Conservation (phyloP, 2,329 filamentous ascomycete species). For the Aspergillus arachidicola region DNA sequence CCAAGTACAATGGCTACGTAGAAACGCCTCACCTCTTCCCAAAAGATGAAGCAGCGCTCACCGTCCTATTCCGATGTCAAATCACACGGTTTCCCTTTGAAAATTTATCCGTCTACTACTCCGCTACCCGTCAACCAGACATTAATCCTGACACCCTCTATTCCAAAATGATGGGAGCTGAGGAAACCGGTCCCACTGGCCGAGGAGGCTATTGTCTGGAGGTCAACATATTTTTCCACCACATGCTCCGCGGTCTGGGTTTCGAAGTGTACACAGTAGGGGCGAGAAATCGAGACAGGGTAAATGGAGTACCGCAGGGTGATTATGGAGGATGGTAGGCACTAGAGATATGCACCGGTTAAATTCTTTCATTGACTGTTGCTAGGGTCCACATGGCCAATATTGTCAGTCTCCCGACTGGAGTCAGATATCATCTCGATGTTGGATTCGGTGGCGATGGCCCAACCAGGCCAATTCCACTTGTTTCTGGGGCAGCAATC, state of each 20-base stretch:
- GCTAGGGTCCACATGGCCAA: conserved; percentile 58
- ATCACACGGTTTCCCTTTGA: conserved; percentile 59
- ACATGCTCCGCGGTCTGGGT: conserved; percentile 55
- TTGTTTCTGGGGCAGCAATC: conserved; percentile 46
- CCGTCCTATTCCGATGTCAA: conserved; percentile 40
- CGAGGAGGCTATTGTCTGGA: conserved; percentile 66
- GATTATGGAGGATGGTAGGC: conserved; percentile 30
- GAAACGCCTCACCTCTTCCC: conserved; percentile 26
- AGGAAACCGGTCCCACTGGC: conserved; percentile 27
- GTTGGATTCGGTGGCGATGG: conserved; percentile 66
- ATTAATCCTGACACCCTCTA: conserved; percentile 54
- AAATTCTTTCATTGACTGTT: background rate
- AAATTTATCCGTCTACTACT: conserved; percentile 59
- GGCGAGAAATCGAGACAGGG: conserved; percentile 44
- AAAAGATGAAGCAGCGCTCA: conserved; percentile 46
- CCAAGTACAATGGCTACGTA: conserved; percentile 23
- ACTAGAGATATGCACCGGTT: fast-evolving
- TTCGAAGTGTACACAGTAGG: conserved; percentile 57
- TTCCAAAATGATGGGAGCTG: conserved; percentile 49
- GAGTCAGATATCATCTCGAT: conserved; percentile 56
- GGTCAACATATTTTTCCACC: conserved; percentile 57
- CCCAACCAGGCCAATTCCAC: conserved; percentile 57
- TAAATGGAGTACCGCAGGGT: conserved; percentile 30
- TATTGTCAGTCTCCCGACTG: conserved; percentile 55
- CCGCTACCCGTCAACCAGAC: conserved; percentile 39